These are phyloP conservation scores for Eucalyptus decipiens DNA, from an alignment of 345 rosid species.

Conservation along the genomic window DNA sequence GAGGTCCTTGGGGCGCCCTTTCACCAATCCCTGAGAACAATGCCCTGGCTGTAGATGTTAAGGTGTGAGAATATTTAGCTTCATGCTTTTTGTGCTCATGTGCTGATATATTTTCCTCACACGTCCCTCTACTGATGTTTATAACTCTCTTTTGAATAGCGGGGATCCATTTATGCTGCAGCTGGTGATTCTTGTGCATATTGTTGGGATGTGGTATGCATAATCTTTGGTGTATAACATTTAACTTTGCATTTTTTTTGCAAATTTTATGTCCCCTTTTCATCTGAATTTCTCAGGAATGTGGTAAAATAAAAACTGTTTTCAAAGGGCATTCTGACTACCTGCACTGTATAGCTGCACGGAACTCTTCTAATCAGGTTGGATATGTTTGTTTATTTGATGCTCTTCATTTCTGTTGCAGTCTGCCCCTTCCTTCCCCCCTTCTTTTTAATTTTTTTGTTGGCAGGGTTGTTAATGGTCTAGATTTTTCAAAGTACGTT, in stretches of 20 bases:
- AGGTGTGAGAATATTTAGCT: slow-evolving; percentile 20
- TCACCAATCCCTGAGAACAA: slow-evolving; percentile 91
- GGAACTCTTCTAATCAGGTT: slow-evolving; percentile 76
- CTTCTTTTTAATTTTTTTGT: too few relatives aligned
- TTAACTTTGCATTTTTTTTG: background rate
- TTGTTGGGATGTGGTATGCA: slow-evolving; percentile 97
- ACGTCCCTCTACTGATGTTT: background rate
- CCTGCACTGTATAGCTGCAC: slow-evolving; percentile 70
- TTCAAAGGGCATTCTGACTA: slow-evolving; percentile 89
- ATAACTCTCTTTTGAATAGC: slow-evolving; percentile 13
- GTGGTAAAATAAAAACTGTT: slow-evolving; percentile 54
- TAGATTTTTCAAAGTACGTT: background rate
- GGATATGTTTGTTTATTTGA: background rate
- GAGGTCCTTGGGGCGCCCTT: slow-evolving; percentile 98
- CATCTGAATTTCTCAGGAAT: slow-evolving; percentile 54
- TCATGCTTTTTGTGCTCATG: background rate
- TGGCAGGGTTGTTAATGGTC: background rate
- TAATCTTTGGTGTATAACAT: slow-evolving; percentile 10
- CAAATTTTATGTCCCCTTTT: background rate
- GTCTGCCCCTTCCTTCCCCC: too few relatives aligned
- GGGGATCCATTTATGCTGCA: slow-evolving; percentile 72
- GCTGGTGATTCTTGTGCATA: slow-evolving; percentile 93
- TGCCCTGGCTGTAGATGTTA: slow-evolving; percentile 61
- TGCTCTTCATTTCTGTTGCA: background rate
- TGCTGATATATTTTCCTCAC: background rate